A percentile compares a stretch with the other conserved stretches of the same genome.
phyloP scores from a whole-genome alignment of 2,329 filamentous ascomycete genomes.

The Curvularia eragrostidis region DNA sequence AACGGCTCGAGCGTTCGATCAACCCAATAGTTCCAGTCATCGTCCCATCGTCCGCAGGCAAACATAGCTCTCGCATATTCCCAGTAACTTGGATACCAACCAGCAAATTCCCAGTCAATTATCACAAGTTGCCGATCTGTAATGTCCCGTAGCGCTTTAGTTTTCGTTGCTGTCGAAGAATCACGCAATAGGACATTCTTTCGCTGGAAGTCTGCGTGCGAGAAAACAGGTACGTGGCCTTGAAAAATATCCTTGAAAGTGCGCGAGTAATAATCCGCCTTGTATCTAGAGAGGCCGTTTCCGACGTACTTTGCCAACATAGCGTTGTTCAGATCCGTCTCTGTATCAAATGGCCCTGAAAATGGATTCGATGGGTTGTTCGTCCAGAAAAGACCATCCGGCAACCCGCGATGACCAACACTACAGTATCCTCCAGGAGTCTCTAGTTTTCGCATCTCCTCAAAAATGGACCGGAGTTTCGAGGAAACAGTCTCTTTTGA shows the following conservation, averaged over 20 bases:
- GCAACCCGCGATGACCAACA: too few relatives aligned
- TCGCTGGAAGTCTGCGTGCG: slow-evolving; percentile 19
- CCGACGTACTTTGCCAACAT: too few relatives aligned
- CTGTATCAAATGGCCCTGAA: too few relatives aligned
- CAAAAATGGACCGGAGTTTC: too few relatives aligned
- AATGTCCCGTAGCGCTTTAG: slow-evolving; percentile 2
- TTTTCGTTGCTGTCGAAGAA: background rate
- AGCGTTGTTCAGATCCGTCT: too few relatives aligned
- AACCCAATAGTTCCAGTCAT: slow-evolving; percentile 47
- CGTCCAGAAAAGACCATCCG: too few relatives aligned
- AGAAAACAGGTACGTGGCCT: slow-evolving; percentile 16
- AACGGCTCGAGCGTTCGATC: slow-evolving; percentile 40
- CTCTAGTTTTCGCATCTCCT: too few relatives aligned
- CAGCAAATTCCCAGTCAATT: slow-evolving; percentile 53
- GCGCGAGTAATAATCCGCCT: background rate
- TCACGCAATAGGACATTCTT: background rate
- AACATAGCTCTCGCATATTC: slow-evolving; percentile 50
- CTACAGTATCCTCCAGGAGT: too few relatives aligned
- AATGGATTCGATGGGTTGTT: too few relatives aligned
- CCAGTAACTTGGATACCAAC: slow-evolving; percentile 53
- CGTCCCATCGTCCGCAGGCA: slow-evolving; percentile 42
- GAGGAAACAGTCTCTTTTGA: too few relatives aligned
- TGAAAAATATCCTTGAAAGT: background rate
- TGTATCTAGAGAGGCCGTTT: too few relatives aligned
- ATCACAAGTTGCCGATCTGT: slow-evolving; percentile 38